Percentiles rank a stretch among this genome's conserved stretches.
Conservation (phyloP, 495 filamentous ascomycete species). For the Evernia prunastri region DNA sequence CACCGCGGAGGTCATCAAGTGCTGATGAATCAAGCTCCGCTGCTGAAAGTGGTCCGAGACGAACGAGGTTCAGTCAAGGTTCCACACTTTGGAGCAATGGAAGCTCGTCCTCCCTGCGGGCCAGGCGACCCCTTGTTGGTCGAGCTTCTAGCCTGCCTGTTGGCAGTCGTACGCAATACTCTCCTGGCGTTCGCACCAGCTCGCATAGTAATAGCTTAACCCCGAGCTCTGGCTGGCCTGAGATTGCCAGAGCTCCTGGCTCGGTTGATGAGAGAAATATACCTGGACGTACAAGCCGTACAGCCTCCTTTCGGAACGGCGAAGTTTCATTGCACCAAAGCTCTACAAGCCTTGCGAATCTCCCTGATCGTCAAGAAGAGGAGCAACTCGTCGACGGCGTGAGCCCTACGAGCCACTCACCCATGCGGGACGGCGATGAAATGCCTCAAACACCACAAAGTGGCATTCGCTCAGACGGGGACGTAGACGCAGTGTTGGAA, state of each 20-base stretch:
- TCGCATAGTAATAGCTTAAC: not conserved
- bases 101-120: not conserved
- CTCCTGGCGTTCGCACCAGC: not conserved
- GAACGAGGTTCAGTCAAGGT: not conserved
- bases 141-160: conserved; percentile 3
- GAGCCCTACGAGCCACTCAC: not conserved
- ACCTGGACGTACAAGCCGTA: not conserved
- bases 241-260: not conserved
- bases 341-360: not conserved
- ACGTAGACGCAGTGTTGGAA: not conserved
- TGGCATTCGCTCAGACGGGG: not conserved
- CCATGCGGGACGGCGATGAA: not conserved
- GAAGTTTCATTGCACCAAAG: not conserved
- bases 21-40: conserved; percentile 2
- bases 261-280: not conserved
- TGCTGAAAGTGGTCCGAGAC: not conserved
- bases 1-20: not conserved
- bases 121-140: not conserved
- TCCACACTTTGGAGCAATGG: not conserved
- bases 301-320: not conserved
- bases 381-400: not conserved
- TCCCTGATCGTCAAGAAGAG: not conserved
- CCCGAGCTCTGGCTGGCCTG: not conserved
- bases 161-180: not conserved
- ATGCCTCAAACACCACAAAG: not conserved